A percentile compares a stretch with the other conserved stretches of the same genome.
These are phyloP conservation scores for Fusarium decemcellulare DNA, from an alignment of 2,329 filamentous ascomycete genomes.

Conservation along the genomic window DNA sequence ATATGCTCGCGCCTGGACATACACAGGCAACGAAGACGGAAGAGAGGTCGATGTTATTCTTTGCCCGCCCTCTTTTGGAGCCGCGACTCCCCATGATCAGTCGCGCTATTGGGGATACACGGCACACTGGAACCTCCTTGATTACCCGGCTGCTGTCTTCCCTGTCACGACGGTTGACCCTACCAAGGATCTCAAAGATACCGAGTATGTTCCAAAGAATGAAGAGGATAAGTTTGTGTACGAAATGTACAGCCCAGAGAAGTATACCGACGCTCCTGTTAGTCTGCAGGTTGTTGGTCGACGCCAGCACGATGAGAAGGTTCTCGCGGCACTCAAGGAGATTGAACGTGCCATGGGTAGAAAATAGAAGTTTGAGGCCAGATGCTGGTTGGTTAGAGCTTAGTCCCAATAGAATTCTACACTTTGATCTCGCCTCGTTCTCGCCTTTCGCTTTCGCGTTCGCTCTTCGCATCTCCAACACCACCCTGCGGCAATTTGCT, in stretches of 20 bases:
- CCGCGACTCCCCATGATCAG: slow-evolving; percentile 59
- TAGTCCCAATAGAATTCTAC: background rate
- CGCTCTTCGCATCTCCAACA: too few species aligned
- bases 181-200: slow-evolving; percentile 42
- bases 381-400: background rate
- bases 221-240: slow-evolving; percentile 47
- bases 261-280: slow-evolving; percentile 44
- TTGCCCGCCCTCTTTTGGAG: slow-evolving; percentile 70
- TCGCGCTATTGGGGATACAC: slow-evolving; percentile 75
- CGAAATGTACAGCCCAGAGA: slow-evolving; percentile 47
- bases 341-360: slow-evolving; percentile 45
- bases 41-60: slow-evolving; percentile 71
- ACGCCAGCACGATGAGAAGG: slow-evolving; percentile 50
- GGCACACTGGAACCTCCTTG: slow-evolving; percentile 77
- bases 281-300: slow-evolving; percentile 48
- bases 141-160: slow-evolving; percentile 75
- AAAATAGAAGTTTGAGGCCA: slow-evolving; percentile 4
- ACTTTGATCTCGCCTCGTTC: background rate
- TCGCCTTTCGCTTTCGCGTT: too few species aligned
- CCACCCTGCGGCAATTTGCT: too few species aligned
- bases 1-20: slow-evolving; percentile 57
- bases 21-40: slow-evolving; percentile 48
- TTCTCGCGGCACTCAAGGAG: slow-evolving; percentile 44
- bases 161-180: slow-evolving; percentile 61
- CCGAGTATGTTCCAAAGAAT: slow-evolving; percentile 46